Percentiles rank a stretch among this genome's conserved stretches.
Conservation (phyloP, 129 eudicot species). For the Cynara cardunculus region DNA sequence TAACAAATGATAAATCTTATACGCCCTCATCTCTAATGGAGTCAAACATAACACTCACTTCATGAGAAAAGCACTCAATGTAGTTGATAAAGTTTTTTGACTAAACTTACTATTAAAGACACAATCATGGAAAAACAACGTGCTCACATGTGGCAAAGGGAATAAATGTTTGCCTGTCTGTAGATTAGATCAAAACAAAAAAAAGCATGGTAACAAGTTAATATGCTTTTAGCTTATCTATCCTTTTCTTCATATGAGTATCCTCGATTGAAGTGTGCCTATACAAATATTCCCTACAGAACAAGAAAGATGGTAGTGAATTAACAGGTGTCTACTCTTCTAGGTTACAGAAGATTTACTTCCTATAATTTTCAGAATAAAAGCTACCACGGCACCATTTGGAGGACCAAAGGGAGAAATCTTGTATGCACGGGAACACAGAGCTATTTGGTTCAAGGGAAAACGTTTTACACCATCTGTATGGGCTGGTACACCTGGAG, state of each 20-base stretch:
- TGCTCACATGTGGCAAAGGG: no score
- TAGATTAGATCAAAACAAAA: no score
- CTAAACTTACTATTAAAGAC: no score
- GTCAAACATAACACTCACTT: no score
- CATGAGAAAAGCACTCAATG: no score
- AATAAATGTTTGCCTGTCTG: not conserved
- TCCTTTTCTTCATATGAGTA: not conserved
- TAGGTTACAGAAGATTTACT: conserved; percentile 85
- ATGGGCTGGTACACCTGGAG: conserved; percentile 85
- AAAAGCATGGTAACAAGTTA: no score
- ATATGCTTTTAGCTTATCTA: not conserved
- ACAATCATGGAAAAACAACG: no score
- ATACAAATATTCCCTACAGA: conserved; percentile 13
- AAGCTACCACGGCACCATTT: conserved; percentile 69
- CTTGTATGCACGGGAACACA: conserved; percentile 82
- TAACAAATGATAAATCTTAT: no score
- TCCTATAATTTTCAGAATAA: conserved; percentile 78
- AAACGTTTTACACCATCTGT: conserved; percentile 75
- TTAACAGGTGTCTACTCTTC: not conserved
- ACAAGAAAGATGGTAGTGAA: conserved; percentile 5
- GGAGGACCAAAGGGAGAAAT: conserved; percentile 97
- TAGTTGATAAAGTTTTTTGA: no score
- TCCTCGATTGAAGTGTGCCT: not conserved
- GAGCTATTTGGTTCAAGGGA: conserved; percentile 93
- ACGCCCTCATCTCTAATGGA: no score